Evolutionary conservation across 768 basidiomycete genomes (phyloP).

Genomic region (Naganishia randhawae): DNA sequence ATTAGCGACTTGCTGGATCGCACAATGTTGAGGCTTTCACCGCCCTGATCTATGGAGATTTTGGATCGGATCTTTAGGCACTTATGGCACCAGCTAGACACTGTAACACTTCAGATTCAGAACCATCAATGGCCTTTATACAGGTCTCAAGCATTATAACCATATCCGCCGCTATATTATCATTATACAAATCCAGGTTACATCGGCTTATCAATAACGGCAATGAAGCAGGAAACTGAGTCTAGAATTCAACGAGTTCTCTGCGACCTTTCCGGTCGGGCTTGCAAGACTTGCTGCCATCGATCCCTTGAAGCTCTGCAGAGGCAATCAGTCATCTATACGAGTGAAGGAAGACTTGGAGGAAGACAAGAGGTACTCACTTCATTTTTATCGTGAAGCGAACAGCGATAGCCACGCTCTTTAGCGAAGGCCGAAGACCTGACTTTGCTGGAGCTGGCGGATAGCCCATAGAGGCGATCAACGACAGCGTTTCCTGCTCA

Average conservation of each 20-base stretch:
- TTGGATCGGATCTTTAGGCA: constrained; percentile 18
- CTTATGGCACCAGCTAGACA: not conserved
- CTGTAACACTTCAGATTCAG: not conserved
- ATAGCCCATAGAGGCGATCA: constrained; percentile 48
- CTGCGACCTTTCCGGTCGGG: not conserved
- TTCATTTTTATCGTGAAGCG: constrained; percentile 38
- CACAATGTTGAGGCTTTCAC: constrained; percentile 43
- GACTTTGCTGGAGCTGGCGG: constrained; percentile 33
- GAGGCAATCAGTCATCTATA: not conserved
- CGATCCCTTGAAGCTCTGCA: constrained; percentile 12
- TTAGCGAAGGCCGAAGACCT: constrained; percentile 33
- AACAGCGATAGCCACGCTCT: constrained; percentile 43
- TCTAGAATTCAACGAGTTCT: not conserved
- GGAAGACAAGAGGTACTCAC: constrained; percentile 29
- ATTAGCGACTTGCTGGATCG: constrained; percentile 36
- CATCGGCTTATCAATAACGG: not conserved
- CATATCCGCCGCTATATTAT: not conserved
- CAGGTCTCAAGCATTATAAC: not conserved
- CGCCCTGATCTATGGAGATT: constrained; percentile 48
- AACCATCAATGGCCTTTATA: not conserved
- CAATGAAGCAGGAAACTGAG: not conserved
- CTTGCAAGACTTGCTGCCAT: constrained; percentile 7
- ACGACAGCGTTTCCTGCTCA: constrained; percentile 45
- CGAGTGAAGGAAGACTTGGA: not conserved
- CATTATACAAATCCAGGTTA: not conserved